Evolutionary conservation across 768 basidiomycete genomes (phyloP), one percentile per base, ranked within the genome.

Genomic region (Leccinum boreale): DNA sequence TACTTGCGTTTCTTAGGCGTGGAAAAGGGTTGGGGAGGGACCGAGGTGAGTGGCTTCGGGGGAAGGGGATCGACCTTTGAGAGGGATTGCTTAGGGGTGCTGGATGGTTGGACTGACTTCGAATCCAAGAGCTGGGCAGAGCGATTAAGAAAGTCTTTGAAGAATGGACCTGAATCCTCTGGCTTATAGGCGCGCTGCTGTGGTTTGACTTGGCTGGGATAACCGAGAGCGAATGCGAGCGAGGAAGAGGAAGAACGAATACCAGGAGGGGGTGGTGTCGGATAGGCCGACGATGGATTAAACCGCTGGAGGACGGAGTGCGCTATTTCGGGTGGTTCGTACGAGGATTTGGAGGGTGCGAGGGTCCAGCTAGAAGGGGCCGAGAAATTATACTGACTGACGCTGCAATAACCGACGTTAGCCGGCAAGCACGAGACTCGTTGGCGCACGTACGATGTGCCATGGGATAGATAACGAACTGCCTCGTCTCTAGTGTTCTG

Each of bases 1-100:
- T 80, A 76, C 64, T 91, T 92, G 52, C 90, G 81, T 67, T 93
- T 93, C 51, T 79, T 81, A 10, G 90, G 88, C 0, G 89, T 89
- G 8, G 79, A 63, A 11, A 70, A 55, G 67, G 70, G 53, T 21
- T 57, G 59, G 7, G 56, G 50, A 48, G 49, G 39, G 46, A n/a
- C 42, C 4, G 47, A 44, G 1, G 52, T 28, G 17, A 56, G 61
- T 6, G 46, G 60, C 48, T 67, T 60, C 23, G 31, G 56, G 6
- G 68, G 57, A 5, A 58, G 62, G 24, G 67, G 57, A 3, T 63
- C 65, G 5, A 28, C 48, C 50, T 55, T 63, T 55, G 52, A 46
- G 60, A 59, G 64, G 55, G 57, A 62, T 24, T 61, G 62, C 53
- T 56, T 55, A 52, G 66, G 58, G 47, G 64, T 60, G 53, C 39